Base-by-base conservation (phyloP, 1,139 yeast genomes). In the Hyphopichia khmerensis region DNA sequence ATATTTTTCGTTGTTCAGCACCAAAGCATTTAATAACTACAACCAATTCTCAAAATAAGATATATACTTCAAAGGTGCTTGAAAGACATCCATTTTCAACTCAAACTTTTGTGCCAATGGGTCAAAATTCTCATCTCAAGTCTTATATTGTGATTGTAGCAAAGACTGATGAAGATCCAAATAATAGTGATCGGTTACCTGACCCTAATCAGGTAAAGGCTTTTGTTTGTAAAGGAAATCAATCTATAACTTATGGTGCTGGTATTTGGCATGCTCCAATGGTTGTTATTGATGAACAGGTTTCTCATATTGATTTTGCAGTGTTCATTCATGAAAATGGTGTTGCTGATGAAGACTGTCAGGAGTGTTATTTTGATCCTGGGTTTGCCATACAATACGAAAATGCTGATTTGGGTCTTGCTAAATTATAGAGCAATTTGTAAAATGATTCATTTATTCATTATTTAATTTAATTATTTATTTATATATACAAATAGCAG, bases 41-140 rank as follows among this genome's bases (percentile, higher is more conserved):
- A 3, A 43, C 48, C 35, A 46, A 51, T 26, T 45, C 47, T 3
- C 56, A 55, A 1, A 49, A 51, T 2, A 59, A 62, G 32, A 48
- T 50, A 0, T 89, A 88, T 58, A 57, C 65, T 1, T 67, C 88
- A 23, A 84, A 77, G 49, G 96, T 90, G 1, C 71, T 91, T 29
- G 98, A 91, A 59, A 77, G 96, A 63, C 98, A 91, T 58, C 96
- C 96, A 7, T 86, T 64, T 56, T 78, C 93, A n/a, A 84, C 96
- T 0, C 98, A 91, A 62, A 86, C 96, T 0, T 91, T 91, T 59
- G 58, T 88, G 19, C 98, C 98, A 4, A 77, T 91, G 84, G 97
- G 97, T 3, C 77, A 83, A 43, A 65, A 67, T 24, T 61, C 69
- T 29, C 50, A 62, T 2, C 69, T 72, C 35, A 57, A 62, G 16